Conservation (phyloP, 306 rosid species). For the Purshia tridentata region DNA sequence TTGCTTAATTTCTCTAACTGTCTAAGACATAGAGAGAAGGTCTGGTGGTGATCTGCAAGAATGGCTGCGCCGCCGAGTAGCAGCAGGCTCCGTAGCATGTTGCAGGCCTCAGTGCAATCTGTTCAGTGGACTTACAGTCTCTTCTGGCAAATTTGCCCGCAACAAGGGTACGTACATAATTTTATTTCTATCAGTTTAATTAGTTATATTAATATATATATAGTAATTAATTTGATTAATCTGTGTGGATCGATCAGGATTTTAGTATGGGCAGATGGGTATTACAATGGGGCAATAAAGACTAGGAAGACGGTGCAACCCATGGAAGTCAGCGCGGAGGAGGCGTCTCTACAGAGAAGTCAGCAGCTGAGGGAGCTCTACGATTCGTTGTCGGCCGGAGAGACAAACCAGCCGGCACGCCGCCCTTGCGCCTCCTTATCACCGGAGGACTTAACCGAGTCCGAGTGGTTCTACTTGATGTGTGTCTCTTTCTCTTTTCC, state of each 20-base stretch:
- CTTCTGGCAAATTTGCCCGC: constrained; percentile 88
- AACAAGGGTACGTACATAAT: constrained; percentile 53
- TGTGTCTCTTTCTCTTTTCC: constrained; percentile 92
- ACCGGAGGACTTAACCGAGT: constrained; percentile 92
- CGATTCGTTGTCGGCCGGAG: constrained; percentile 70
- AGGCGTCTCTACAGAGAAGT: constrained; percentile 79
- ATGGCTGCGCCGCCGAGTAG: constrained; percentile 52
- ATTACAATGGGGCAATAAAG: constrained; percentile 95
- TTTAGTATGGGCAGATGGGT: constrained; percentile 87
- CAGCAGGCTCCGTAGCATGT: constrained; percentile 59
- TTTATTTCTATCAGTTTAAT: no score
- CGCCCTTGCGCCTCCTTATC: constrained; percentile 89
- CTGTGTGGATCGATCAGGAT: constrained; percentile 37
- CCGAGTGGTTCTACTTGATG: constrained; percentile 98
- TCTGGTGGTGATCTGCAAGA: constrained; percentile 1
- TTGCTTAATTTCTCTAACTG: neutral
- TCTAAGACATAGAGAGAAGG: neutral
- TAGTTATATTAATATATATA: no score
- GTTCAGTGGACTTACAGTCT: constrained; percentile 97
- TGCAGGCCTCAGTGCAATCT: constrained; percentile 92
- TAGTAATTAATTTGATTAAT: neutral
- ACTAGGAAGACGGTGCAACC: constrained; percentile 90
- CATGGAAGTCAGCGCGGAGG: constrained; percentile 79
- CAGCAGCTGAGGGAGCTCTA: constrained; percentile 94
- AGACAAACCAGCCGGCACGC: constrained; percentile 68